Evolutionary conservation across 345 rosid genomes (phyloP), one percentile per base, ranked within the genome.

Genomic region (Hibiscus syriacus): DNA sequence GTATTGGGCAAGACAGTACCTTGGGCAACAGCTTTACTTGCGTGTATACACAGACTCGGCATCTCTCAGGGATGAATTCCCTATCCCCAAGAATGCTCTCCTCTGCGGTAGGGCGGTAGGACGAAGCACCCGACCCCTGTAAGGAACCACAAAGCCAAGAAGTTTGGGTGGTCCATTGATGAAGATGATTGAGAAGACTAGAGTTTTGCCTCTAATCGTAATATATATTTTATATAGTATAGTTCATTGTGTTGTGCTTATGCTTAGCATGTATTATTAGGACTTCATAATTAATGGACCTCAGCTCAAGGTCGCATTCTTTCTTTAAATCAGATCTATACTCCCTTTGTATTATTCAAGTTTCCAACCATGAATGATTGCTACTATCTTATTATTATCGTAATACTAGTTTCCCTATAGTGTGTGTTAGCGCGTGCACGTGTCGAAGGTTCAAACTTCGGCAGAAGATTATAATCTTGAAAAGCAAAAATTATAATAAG

Each of bases 1-100:
- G 79, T 85, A 84, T 20, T 94, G 98, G 99, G 99, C 96, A 10
- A 77, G 98, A 22, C 98, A 89, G 63, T 93, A 93, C 80, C 87
- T 93, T 5, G 99, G 99, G 62, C 99, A 91, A 63, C 99, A 94
- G 38, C 72, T 94, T 23, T 94, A 94, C 43, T 29, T 94, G 73
- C 85, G 99, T 4, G 98, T 94, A 36, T 86, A 72, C 72, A 92
- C 99, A 11, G 0, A 81, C 13, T 83, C 97, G 1, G 81, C 87
- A 66, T 94, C 99, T 10, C 85, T 89, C 4, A 83, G 99, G 74
- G 99, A 94, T 64, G 99, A 94, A 50, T 91, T 48, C 63, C 99
- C 93, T 2, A 83, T 92, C 65, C 99, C 99, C 0, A 92, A 78
- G 87, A 92, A 94, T 53, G 90, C 99, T 39, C 85, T 81, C 70